phyloP scores from a whole-genome alignment of 2,329 filamentous ascomycete genomes.

The Fusarium continuum region DNA sequence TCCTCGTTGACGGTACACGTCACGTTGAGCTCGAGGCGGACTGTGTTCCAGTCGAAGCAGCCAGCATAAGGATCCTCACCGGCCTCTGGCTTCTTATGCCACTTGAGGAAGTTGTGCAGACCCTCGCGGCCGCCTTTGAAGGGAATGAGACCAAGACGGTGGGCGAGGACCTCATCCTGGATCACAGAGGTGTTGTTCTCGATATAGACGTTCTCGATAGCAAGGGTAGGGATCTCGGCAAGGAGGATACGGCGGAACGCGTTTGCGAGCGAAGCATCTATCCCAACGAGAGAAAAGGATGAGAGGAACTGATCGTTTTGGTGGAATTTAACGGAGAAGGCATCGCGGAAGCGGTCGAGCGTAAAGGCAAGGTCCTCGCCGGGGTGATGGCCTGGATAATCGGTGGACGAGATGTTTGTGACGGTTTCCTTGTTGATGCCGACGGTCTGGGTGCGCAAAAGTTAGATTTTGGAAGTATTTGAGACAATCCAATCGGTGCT shows the following conservation, averaged over 20 bases:
- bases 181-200: slow-evolving; percentile 98
- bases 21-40: slow-evolving; percentile 79
- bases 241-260: slow-evolving; percentile 97
- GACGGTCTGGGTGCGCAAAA: slow-evolving; percentile 69
- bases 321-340: slow-evolving; percentile 83
- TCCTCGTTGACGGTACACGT: slow-evolving; percentile 82
- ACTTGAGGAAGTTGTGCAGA: slow-evolving; percentile 79
- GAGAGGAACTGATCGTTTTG: slow-evolving; percentile 79
- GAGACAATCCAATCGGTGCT: slow-evolving; percentile 30
- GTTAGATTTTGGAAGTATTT: slow-evolving; percentile 10
- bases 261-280: slow-evolving; percentile 94
- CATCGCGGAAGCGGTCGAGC: slow-evolving; percentile 74
- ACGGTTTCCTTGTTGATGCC: slow-evolving; percentile 91
- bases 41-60: slow-evolving; percentile 84
- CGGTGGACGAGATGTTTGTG: slow-evolving; percentile 85
- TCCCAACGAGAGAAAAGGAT: slow-evolving; percentile 88
- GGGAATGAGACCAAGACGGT: slow-evolving; percentile 89
- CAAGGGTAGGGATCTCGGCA: slow-evolving; percentile 91
- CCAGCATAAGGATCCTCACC: slow-evolving; percentile 69
- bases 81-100: slow-evolving; percentile 75
- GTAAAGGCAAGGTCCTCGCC: slow-evolving; percentile 88
- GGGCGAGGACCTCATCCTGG: slow-evolving; percentile 94
- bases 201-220: slow-evolving; percentile 93
- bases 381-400: slow-evolving; percentile 91
- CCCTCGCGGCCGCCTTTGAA: slow-evolving; percentile 82